Evolutionary conservation across 805 yeast species (phyloP).

Genomic region (Starmerella apicola): DNA sequence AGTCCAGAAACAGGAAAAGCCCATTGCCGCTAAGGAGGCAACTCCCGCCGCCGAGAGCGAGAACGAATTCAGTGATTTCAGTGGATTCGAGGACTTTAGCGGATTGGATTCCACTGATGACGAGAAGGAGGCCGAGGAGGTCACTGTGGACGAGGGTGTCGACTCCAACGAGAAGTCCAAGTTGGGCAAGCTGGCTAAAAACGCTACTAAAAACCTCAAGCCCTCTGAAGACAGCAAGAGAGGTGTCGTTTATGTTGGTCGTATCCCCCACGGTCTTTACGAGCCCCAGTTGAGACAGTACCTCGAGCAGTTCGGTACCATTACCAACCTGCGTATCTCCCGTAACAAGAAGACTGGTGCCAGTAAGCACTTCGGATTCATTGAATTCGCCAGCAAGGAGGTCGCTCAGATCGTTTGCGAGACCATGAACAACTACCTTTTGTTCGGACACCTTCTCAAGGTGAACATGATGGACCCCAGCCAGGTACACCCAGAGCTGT

Average conservation of each 20-base stretch:
- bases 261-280: slow-evolving; percentile 86
- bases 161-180: slow-evolving; percentile 6
- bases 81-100: slow-evolving; percentile 1
- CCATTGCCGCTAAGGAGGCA: not conserved
- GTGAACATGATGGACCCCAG: slow-evolving; percentile 42
- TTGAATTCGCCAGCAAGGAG: slow-evolving; percentile 62
- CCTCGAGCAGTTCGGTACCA: slow-evolving; percentile 82
- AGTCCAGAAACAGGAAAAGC: not conserved
- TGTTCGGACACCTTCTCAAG: slow-evolving; percentile 77
- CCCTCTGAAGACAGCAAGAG: slow-evolving; percentile 18
- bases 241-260: slow-evolving; percentile 77
- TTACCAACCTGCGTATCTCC: slow-evolving; percentile 64
- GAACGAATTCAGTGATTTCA: no score
- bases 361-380: slow-evolving; percentile 81
- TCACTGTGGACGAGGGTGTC: not conserved
- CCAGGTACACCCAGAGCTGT: slow-evolving; percentile 37
- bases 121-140: slow-evolving; percentile 4
- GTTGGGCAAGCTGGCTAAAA: slow-evolving; percentile 4
- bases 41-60: not conserved
- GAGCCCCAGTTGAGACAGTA: slow-evolving; percentile 61
- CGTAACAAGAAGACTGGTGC: slow-evolving; percentile 84
- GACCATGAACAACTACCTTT: slow-evolving; percentile 86
- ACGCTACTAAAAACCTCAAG: slow-evolving; percentile 6
- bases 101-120: slow-evolving; percentile 6
- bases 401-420: slow-evolving; percentile 86